Conservation (phyloP, 2,329 filamentous ascomycete genomes). For the Calonectria multiphialidica region DNA sequence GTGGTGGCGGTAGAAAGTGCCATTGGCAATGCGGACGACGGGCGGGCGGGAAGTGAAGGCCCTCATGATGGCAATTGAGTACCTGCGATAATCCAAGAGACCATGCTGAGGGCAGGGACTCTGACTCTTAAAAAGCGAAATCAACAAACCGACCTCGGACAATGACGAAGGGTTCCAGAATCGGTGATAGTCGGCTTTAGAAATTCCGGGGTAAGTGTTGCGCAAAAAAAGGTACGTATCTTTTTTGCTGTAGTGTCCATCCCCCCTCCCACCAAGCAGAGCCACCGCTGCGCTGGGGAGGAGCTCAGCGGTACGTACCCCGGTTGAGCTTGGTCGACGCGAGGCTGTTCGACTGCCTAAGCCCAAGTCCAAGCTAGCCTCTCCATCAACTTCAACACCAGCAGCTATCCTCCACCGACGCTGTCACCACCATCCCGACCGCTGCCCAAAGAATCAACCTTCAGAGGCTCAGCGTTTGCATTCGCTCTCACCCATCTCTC, state of each 20-base stretch:
- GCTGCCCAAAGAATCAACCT: neutral
- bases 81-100: neutral
- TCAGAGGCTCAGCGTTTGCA: too few relatives aligned
- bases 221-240: slow-evolving; percentile 34
- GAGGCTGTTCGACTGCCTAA: slow-evolving; percentile 46
- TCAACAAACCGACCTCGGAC: slow-evolving; percentile 33
- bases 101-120: slow-evolving; percentile 22
- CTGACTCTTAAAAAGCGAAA: neutral
- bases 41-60: slow-evolving; percentile 59
- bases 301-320: slow-evolving; percentile 34
- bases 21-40: slow-evolving; percentile 80
- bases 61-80: slow-evolving; percentile 49
- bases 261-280: neutral
- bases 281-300: neutral
- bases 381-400: slow-evolving; percentile 27
- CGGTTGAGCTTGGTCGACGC: slow-evolving; percentile 31
- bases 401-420: neutral
- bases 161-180: slow-evolving; percentile 11
- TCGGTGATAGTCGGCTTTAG: slow-evolving; percentile 29
- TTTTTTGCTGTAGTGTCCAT: neutral
- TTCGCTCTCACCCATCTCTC: neutral
- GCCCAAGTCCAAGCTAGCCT: slow-evolving; percentile 17
- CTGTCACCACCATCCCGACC: neutral
- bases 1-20: slow-evolving; percentile 85
- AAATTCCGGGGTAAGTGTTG: slow-evolving; percentile 8